Base-by-base conservation (phyloP, 2,329 filamentous ascomycete genomes). In the Verticillium klebahnii region DNA sequence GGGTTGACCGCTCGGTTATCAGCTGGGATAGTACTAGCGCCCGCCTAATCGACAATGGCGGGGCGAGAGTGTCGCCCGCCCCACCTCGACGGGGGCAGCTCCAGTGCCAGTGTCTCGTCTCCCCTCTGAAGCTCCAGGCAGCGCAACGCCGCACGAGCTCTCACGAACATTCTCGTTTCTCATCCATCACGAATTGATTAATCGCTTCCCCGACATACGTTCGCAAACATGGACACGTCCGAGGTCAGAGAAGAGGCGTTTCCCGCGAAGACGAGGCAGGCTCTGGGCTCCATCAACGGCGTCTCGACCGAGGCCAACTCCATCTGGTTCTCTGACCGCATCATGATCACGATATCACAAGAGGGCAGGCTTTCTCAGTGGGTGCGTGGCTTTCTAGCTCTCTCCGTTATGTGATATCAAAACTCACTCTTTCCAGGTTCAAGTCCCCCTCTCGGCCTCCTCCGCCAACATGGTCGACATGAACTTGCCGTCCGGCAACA, bases 291-390 rank as follows among this genome's bases (percentile, higher is more conserved):
- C 3, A 85, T 97, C 64, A 86, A 89, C 65, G 87, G 86, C 34
- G 74, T 89, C 25, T 74, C 82, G 39, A 98, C 95, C 1, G 87
- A 92, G 66, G 88, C 91, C 37, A 88, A 86, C 45, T 83, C 83
- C 12, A 80, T 93, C 60, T 86, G 82, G 69, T 98, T 98, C 76
- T 83, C 88, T 9, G 95, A 98, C 82, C 96, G 92, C 76, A 92
- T 99, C 69, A 78, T 99, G 69, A 80, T 99, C 65, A 97, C 93
- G 1, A 84, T 98, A 63, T 91, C 91, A 0, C 95, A 98, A 77
- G 85, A 89, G 64, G 94, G 93, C 7, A 85, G 89, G 63, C 78
- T 98, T 56, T 90, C 91, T 23, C 95, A 98, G 82, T 99, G 95
- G 95, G 93, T 97, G 80, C 60, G 25, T 56, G 23, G 4, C 19